Evolutionary conservation across 768 basidiomycete species (phyloP).

Genomic region (Lepiota brunneoincarnata): DNA sequence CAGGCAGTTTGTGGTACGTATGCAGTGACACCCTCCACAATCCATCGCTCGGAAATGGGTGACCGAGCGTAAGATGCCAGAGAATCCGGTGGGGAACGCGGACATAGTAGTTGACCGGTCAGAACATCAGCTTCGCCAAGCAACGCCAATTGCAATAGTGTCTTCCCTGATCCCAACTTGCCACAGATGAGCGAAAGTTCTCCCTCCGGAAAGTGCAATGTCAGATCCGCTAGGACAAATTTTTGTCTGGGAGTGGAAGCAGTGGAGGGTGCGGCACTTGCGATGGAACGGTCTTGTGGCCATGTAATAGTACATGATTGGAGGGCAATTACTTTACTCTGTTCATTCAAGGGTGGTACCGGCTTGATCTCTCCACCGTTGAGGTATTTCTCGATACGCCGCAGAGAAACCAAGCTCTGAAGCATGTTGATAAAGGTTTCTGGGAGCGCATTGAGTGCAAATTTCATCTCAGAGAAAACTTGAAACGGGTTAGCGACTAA

Average conservation of each 20-base stretch:
- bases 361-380: slow-evolving; percentile 65
- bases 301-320: slow-evolving; percentile 89
- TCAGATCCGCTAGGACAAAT: slow-evolving; percentile 79
- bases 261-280: slow-evolving; percentile 48
- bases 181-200: slow-evolving; percentile 85
- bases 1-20: slow-evolving; percentile 82
- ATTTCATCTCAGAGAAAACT: slow-evolving; percentile 90
- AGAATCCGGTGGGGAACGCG: slow-evolving; percentile 80
- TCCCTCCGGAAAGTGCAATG: slow-evolving; percentile 73
- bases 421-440: slow-evolving; percentile 90
- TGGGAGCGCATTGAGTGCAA: slow-evolving; percentile 82
- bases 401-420: slow-evolving; percentile 81
- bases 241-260: slow-evolving; percentile 73
- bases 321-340: slow-evolving; percentile 64
- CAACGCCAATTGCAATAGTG: slow-evolving; percentile 76
- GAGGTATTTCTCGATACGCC: slow-evolving; percentile 91
- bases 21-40: slow-evolving; percentile 75
- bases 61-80: slow-evolving; percentile 57
- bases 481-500: background rate
- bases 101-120: slow-evolving; percentile 77
- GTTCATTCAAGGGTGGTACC: slow-evolving; percentile 54
- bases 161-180: slow-evolving; percentile 88
- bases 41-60: slow-evolving; percentile 59
- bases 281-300: slow-evolving; percentile 69
- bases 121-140: slow-evolving; percentile 88